Conservation (phyloP, 495 filamentous ascomycete genomes). For the Echria macrotheca region DNA sequence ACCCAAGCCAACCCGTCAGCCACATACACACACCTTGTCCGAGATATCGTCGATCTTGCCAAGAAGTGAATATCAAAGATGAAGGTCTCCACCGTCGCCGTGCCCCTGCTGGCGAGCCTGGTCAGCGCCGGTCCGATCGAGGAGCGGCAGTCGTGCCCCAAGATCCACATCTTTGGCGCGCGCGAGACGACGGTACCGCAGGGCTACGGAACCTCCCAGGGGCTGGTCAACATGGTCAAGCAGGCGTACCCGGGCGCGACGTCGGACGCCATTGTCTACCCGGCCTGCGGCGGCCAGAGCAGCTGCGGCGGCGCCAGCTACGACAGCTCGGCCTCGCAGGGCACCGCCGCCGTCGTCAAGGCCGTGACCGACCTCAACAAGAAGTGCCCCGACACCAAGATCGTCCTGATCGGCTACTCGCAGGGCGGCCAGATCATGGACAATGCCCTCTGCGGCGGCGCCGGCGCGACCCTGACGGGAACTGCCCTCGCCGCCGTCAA, state of each 20-base stretch:
- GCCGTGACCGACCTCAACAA: constrained; percentile 50
- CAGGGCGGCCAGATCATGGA: constrained; percentile 64
- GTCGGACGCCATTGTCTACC: constrained; percentile 47
- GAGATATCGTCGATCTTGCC: not conserved
- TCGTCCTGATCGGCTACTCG: constrained; percentile 61
- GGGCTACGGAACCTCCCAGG: constrained; percentile 50
- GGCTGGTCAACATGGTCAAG: constrained; percentile 50
- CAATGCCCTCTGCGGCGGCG: constrained; percentile 57
- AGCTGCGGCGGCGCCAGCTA: constrained; percentile 48
- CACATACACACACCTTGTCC: not conserved
- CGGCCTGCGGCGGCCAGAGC: constrained; percentile 46
- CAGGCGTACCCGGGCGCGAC: constrained; percentile 51
- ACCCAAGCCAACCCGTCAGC: not conserved
- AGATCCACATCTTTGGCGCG: constrained; percentile 58
- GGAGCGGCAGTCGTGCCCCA: constrained; percentile 39
- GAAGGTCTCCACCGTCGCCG: constrained; percentile 18
- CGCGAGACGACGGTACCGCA: constrained; percentile 55
- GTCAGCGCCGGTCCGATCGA: constrained; percentile 19
- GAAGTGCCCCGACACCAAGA: constrained; percentile 48
- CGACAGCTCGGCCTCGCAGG: constrained; percentile 46
- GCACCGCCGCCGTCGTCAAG: constrained; percentile 47
- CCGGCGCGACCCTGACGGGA: constrained; percentile 1
- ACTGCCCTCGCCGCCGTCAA: constrained; percentile 28
- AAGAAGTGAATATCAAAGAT: constrained; percentile 19
- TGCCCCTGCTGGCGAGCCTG: constrained; percentile 22